phyloP scores from a whole-genome alignment of 305 asterid genomes.

The Fraxinus platypoda region DNA sequence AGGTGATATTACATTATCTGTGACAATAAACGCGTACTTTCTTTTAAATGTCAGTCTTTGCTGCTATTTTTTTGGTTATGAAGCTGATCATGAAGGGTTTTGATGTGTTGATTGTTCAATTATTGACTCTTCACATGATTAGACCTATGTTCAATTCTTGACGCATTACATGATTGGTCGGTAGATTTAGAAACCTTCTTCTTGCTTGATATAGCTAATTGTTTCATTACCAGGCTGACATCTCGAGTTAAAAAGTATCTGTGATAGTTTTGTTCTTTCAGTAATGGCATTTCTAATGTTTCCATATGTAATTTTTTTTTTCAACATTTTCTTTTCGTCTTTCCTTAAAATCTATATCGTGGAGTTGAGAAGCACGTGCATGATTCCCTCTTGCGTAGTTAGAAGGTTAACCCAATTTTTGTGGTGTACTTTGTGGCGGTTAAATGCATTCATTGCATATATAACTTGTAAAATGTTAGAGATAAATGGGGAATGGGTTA shows the following conservation, averaged over 20 bases:
- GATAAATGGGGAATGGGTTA: not conserved
- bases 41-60: not conserved
- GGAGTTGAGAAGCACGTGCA: not conserved
- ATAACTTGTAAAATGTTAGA: not conserved
- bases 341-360: not conserved
- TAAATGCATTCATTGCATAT: not conserved
- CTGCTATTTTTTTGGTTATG: not conserved
- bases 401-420: not conserved
- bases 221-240: not conserved
- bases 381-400: not conserved
- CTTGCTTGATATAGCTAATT: not conserved
- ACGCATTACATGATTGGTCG: not conserved
- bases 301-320: not conserved
- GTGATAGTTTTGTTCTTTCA: not conserved
- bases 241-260: not conserved
- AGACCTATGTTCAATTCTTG: not conserved
- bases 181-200: not conserved
- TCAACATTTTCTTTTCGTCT: not conserved
- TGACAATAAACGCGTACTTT: conserved; percentile 28
- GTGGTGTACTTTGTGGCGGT: not conserved
- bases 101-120: not conserved
- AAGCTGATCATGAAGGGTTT: not conserved
- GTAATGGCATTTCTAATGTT: not conserved
- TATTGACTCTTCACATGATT: not conserved
- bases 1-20: conserved; percentile 48